Base-by-base conservation (phyloP, 805 yeast genomes). In the Starmera caribaea region DNA sequence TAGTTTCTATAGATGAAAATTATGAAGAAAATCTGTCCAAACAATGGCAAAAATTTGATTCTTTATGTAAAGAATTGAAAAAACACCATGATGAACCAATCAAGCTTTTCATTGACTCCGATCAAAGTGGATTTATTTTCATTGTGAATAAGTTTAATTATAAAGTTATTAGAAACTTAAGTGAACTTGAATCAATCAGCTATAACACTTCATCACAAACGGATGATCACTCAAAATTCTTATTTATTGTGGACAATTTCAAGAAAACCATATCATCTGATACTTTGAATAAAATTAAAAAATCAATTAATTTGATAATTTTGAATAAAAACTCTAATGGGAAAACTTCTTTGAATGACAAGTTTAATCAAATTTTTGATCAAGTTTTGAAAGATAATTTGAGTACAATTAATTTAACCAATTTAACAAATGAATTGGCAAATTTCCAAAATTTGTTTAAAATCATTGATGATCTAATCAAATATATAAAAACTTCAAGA, bases 21-120 rank as follows among this genome's bases (percentile, higher is more conserved):
- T 64, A 64, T 45, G 52, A 63, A 17, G 42, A 58, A 6, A 63
- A 63, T 32, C 45, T 68, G n/a, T 58, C 61, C 36, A 68, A 68
- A 27, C 79, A 79, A 48, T 79, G 95, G 83, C 64, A 72, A 29
- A 76, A 80, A 43, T 71, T 89, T 41, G 81, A 78, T 42, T 69
- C 84, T 3, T 64, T 88, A 21, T 80, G 95, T 53, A 74, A 72
- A 41, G 96, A 88, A 50, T 66, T 83, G 39, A 72, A 71, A 42
- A 80, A 73, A 42, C 68, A 70, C 36, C 66, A 76, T 15, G 68
- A 71, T 42, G 92, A 84, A 50, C 68, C 81, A 0, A 64, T 85
- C 31, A 62, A 77, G 1, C 51, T 82, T 1, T 58, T 60, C n/a
- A 47, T 65, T 17, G 68, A 63, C 32, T 54, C 59, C 2, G 57